Evolutionary conservation across 2,329 filamentous ascomycete genomes (phyloP).

Genomic region (Zalaria obscura): DNA sequence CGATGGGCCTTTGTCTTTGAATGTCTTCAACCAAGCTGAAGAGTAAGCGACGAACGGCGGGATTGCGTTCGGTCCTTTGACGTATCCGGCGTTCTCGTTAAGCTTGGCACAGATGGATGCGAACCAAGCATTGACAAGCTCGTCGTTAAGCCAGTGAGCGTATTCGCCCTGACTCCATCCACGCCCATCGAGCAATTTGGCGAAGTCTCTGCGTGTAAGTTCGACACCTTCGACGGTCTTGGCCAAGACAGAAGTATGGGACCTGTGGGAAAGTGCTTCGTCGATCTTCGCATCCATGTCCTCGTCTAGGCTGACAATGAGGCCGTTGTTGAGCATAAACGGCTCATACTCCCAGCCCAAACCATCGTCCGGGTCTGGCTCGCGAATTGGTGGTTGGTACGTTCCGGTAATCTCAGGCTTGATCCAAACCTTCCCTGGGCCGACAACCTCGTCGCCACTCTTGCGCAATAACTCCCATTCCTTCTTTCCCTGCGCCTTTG

Average conservation of each 20-base stretch:
- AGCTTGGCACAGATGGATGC: conserved; percentile 41
- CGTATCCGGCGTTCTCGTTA: conserved; percentile 41
- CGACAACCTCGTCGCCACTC: too few species aligned
- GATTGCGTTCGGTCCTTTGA: conserved; percentile 30
- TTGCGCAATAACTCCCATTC: too few species aligned
- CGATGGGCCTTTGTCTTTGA: conserved; percentile 31
- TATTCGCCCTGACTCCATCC: conserved; percentile 23
- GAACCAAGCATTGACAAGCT: conserved; percentile 56
- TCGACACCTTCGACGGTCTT: conserved; percentile 22
- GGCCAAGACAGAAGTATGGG: conserved; percentile 10
- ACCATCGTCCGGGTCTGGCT: too few species aligned
- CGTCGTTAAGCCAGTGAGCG: conserved; percentile 61
- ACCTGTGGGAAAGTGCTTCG: conserved; percentile 15
- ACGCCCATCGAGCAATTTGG: conserved; percentile 32
- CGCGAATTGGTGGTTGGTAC: too few species aligned
- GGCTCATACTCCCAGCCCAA: too few species aligned
- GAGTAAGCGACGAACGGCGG: conserved; percentile 48
- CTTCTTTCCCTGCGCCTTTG: too few species aligned
- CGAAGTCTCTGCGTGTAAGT: conserved; percentile 45
- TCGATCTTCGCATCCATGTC: conserved; percentile 26
- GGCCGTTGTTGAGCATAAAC: background rate
- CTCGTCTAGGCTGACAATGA: conserved; percentile 17
- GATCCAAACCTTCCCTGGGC: too few species aligned
- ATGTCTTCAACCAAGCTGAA: conserved; percentile 50
- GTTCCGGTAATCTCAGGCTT: too few species aligned